Evolutionary conservation across 108 stramenopile genomes (phyloP), one percentile per base, ranked within the genome.

Genomic region (Nitzschia palea): DNA sequence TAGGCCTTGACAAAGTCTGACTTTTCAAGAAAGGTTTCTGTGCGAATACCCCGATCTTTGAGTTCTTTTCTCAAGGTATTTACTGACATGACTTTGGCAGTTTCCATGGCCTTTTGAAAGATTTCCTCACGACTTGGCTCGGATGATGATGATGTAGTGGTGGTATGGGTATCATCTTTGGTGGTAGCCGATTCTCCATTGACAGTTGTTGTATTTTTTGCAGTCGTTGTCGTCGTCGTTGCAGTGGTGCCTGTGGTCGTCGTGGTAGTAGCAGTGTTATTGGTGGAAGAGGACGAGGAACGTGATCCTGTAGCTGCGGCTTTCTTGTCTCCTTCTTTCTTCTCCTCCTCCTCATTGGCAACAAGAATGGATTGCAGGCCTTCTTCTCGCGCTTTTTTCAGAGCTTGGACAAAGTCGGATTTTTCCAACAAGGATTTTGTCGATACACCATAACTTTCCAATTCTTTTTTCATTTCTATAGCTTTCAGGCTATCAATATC

Each of bases 11-110:
- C 86, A 72, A 92, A 92, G 65, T 92, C 90, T 20, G 75, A 69
- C 60, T 92, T 92, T 79, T 91, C 90, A 47, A 91, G 78, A 62
- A 91, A 91, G 18, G 80, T 65, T 44, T 70, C 76, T 2, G 90
- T 91, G 3, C 76, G 56, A 37, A 91, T 81, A 5, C 90, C 90
- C n/a, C 81, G 80, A 1, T 76, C 73, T 65, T 86, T 53, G 52
- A 90, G 62, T 71, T 90, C 89, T 55, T 90, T 82, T 40, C 74
- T 80, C 27, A 90, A 74, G 14, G 87, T 84, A 18, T 68, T 73
- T 0, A 67, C 82, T 69, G 78, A 81, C 86, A 90, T 85, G 1
- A 33, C 57, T 61, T 55, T 70, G 44, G 80, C 84, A 48, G 76
- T 78, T 37, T 80, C 79, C 71, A 87, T 61, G 74, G 88, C 91